Conservation (phyloP, 2,329 filamentous ascomycete genomes). For the Monilinia aucupariae region DNA sequence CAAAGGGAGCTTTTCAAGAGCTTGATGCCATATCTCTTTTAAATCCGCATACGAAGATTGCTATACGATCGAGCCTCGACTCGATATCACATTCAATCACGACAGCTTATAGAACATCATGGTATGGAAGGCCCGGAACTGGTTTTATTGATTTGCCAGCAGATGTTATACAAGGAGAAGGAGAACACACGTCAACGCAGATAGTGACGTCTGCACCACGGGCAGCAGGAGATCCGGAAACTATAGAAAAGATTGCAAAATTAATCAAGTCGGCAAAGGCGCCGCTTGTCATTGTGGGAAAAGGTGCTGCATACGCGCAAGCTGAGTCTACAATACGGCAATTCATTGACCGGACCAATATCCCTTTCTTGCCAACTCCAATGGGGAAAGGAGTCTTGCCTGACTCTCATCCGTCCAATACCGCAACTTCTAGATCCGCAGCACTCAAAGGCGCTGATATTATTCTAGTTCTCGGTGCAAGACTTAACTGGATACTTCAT, state of each 20-base stretch:
- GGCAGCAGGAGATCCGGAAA: conserved; percentile 41
- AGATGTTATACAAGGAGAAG: conserved; percentile 46
- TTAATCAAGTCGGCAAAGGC: conserved; percentile 45
- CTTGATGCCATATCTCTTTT: conserved; percentile 50
- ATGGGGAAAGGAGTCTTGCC: conserved; percentile 55
- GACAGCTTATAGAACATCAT: conserved; percentile 47
- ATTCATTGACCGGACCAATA: conserved; percentile 43
- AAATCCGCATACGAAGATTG: conserved; percentile 48
- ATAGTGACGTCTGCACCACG: conserved; percentile 39
- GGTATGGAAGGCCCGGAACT: conserved; percentile 49
- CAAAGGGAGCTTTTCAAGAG: conserved; percentile 53
- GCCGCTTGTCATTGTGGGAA: conserved; percentile 50
- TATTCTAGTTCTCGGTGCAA: conserved; percentile 48
- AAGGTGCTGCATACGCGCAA: conserved; percentile 50
- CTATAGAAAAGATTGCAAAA: conserved; percentile 39
- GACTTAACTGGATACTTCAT: conserved; percentile 55
- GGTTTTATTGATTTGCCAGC: conserved; percentile 51
- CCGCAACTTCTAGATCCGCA: conserved; percentile 48
- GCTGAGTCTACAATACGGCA: conserved; percentile 43
- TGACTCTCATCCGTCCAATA: conserved; percentile 48
- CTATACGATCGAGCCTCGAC: conserved; percentile 43
- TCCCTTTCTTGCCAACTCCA: conserved; percentile 53
- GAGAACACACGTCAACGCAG: conserved; percentile 26
- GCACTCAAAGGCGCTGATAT: conserved; percentile 51
- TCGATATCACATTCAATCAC: conserved; percentile 43